Evolutionary conservation across 176 grass and related monocot genomes (phyloP), one percentile per base, ranked within the genome.

Genomic region (Guadua angustifolia): DNA sequence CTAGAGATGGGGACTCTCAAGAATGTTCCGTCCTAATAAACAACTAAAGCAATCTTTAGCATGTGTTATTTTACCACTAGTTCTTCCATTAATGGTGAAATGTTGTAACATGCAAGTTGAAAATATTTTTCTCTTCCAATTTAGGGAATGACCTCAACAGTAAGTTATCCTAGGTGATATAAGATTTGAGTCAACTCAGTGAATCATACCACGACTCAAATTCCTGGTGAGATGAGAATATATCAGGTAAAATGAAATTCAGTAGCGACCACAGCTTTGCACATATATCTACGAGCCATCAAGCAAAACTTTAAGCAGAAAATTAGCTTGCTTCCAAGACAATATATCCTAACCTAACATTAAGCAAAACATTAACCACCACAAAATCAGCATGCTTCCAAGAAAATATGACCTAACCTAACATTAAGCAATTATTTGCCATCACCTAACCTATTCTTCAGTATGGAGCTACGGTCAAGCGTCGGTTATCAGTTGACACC

Each of bases 181-280:
- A n/a, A n/a, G n/a, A n/a, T n/a, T n/a, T n/a, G n/a, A n/a, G 32
- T 57, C 18, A 62, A 46, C 55, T 35, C 16, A n/a, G 69, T 57
- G 45, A 69, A 67, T 9, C 26, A 82, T 98, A 98, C 96, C 96
- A 98, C 75, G 96, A 98, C 81, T 98, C 96, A 87, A 98, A 98
- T 77, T 98, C 96, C 21, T 86, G 13, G 67, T 95, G 91, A 10
- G 93, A 98, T 66, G 96, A 90, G 85, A 98, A 98, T 60, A 98
- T 95, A 87, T 98, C 96, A 75, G 96, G 96, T 55, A 95, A 84
- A 86, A 98, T 98, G 66, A 95, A 98, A 67, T 98, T 98, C 86
- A 98, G 68, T 25, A 98, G 86, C 11, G 96, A 98, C 96, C 96
- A 98, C 32, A 98, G 89, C 73, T 98, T 93, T n/a, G 96, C 91